Evolutionary conservation across 2,329 filamentous ascomycete species (phyloP), one percentile per base, ranked within the genome.

Genomic region (Berkeleyomyces rouxiae): DNA sequence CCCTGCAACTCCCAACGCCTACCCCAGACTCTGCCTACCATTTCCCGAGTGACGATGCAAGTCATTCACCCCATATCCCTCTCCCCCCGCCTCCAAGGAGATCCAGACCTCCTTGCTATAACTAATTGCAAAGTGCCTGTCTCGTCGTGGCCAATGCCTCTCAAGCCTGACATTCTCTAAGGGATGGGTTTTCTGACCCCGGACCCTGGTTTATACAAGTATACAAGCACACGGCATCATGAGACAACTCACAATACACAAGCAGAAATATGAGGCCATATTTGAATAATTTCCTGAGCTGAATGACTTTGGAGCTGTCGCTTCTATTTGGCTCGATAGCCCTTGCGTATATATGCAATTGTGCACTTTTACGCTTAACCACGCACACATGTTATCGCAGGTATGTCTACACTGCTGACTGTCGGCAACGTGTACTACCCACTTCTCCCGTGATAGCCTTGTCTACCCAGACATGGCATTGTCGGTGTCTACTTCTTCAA

Each of bases 381-480:
- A 23, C 1, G 23, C 23, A 23, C 23, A 23, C 23, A 23, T 23
- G 23, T 23, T 23, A 23, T 23, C 23, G 23, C 23, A 23, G 23
- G 43, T 46, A n/a, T n/a, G 16, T 46, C 43, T 46, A 46, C n/a
- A 46, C 43, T 46, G 43, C 3, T 11, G 1, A 42, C 40, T 11
- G 11, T n/a, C 13, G 11, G 16, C 43, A n/a, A 46, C 43, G 16
- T 11, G 44, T 13, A 47, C 13, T 16, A 23, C 23, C 23, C 23
- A 2, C 23, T 23, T 23, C 23, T 23, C 23, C 23, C 23, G 23
- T 23, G 23, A 23, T 23, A 23, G 23, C 31, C 7, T 31, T 39
- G n/a, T 33, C 40, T 51, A 61, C 10, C 47, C 47, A 10, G 59
- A 61, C 47, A 61, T 61, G n/a, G 31, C 46, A 43, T 61, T 61